A percentile compares a stretch with the other conserved stretches of the same genome.
These are phyloP conservation scores for Cercospora sesami DNA, from an alignment of 2,329 filamentous ascomycete genomes.

Conservation along the genomic window DNA sequence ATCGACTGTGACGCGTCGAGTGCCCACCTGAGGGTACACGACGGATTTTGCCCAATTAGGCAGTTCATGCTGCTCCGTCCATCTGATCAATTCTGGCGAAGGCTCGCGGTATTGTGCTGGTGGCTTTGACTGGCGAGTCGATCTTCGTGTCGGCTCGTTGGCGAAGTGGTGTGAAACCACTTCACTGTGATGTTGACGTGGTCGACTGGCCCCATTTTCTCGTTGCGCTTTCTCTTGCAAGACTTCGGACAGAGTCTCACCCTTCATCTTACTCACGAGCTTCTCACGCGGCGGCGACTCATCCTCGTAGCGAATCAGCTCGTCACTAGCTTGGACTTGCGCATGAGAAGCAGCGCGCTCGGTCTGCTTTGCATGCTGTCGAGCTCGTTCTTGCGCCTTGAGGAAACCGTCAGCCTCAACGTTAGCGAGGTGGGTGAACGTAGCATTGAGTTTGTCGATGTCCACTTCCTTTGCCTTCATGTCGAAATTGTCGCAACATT, in stretches of 20 bases:
- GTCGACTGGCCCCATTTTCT: background rate
- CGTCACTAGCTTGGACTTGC: constrained; percentile 3
- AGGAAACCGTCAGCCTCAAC: background rate
- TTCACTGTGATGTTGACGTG: background rate
- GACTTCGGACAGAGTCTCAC: background rate
- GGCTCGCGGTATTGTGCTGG: constrained; percentile 10
- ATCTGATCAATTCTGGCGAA: constrained; percentile 23
- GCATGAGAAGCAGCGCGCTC: background rate
- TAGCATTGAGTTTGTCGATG: background rate
- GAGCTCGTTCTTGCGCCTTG: background rate
- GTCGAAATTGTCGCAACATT: background rate
- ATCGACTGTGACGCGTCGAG: constrained; percentile 64
- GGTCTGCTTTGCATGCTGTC: background rate
- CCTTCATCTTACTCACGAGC: constrained; percentile 13
- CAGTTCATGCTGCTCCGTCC: constrained; percentile 29
- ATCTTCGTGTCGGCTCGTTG: constrained; percentile 17
- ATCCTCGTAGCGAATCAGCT: constrained; percentile 19
- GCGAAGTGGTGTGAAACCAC: constrained; percentile 13
- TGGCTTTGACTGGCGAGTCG: constrained; percentile 25
- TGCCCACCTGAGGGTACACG: constrained; percentile 60
- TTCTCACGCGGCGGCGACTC: background rate
- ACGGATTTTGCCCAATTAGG: constrained; percentile 50
- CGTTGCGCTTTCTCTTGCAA: constrained; percentile 5
- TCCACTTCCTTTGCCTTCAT: background rate
- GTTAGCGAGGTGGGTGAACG: background rate